Evolutionary conservation across 192 early-diverging fungal genomes (phyloP).

Genomic region (Coemansia sp.): DNA sequence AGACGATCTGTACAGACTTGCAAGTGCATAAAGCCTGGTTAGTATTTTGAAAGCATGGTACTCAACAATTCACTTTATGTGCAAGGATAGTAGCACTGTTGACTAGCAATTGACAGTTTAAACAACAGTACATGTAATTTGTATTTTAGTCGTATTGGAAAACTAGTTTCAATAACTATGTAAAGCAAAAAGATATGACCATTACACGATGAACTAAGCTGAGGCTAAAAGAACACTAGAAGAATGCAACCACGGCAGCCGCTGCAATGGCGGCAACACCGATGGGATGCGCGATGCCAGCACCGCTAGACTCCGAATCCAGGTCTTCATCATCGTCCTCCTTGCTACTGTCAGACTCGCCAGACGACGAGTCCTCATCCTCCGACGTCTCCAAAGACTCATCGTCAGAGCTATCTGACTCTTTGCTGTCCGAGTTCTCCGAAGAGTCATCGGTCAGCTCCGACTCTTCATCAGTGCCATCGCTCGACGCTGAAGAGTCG

Average conservation of each 20-base stretch:
- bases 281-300: slow-evolving; percentile 15
- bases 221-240: slow-evolving; percentile 17
- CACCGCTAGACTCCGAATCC: neutral
- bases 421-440: neutral
- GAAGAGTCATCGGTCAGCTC: slow-evolving; percentile 4
- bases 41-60: no score
- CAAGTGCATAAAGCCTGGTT: no score
- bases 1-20: no score
- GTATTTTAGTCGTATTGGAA: no score
- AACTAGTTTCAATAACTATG: neutral
- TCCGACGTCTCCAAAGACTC: slow-evolving; percentile 3
- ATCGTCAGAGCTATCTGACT: neutral
- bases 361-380: neutral
- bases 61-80: no score
- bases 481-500: neutral
- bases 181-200: neutral
- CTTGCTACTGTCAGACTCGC: neutral
- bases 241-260: slow-evolving; percentile 24
- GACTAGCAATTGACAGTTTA: no score
- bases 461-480: neutral
- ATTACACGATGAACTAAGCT: neutral
- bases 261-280: slow-evolving; percentile 26
- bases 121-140: no score
- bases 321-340: neutral
- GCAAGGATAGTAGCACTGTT: no score